These are phyloP conservation scores for Chenopodium berlandieri DNA, from an alignment of 148 eudicot genomes.

Conservation along the genomic window DNA sequence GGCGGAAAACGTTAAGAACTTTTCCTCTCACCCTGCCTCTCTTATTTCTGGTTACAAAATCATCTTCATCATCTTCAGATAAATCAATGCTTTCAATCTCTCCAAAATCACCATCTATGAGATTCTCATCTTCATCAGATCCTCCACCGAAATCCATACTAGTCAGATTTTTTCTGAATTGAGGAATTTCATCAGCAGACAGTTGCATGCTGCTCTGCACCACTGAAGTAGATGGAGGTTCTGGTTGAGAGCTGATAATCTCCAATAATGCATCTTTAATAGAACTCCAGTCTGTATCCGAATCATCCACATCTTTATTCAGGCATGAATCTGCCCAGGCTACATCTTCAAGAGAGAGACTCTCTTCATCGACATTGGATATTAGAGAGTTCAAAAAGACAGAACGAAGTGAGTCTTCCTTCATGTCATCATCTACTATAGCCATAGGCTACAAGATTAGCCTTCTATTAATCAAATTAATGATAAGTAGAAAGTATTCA, in stretches of 20 bases:
- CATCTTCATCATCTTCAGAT: constrained; percentile 25
- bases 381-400: constrained; percentile 17
- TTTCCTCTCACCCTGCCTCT: constrained; percentile 16
- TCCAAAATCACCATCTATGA: constrained; percentile 22
- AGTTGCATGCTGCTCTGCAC: constrained; percentile 19
- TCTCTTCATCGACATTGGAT: constrained; percentile 22
- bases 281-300: constrained; percentile 44
- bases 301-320: constrained; percentile 32
- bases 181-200: constrained; percentile 16
- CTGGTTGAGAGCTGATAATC: constrained; percentile 35
- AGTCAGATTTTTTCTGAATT: constrained; percentile 17
- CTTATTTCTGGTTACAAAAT: constrained; percentile 7
- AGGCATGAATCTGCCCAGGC: constrained; percentile 82
- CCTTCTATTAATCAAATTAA: background rate
- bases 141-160: constrained; percentile 5
- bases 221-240: constrained; percentile 9
- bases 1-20: constrained; percentile 32
- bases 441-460: constrained; percentile 26
- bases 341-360: constrained; percentile 50
- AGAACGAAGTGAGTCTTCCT: constrained; percentile 26
- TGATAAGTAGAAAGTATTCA: constrained; percentile 1
- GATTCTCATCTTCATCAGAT: constrained; percentile 28
- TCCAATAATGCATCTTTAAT: constrained; percentile 50
- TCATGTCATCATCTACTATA: constrained; percentile 34
- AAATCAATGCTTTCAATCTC: constrained; percentile 25